Conservation (phyloP, 225 moss, liverwort and hornwort species). For the Lunularia cruciata region DNA sequence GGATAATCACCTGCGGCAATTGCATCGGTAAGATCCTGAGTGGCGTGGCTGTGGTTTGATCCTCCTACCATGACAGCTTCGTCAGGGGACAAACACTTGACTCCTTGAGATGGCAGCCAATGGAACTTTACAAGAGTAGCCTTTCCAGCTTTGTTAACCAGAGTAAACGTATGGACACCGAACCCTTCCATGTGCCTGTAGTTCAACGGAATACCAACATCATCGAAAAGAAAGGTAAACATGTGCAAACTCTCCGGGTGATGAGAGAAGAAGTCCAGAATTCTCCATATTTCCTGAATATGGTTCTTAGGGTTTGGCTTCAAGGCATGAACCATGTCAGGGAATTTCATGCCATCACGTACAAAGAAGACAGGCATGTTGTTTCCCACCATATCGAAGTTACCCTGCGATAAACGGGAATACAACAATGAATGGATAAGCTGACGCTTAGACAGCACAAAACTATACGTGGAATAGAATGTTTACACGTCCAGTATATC, state of each 20-base stretch:
- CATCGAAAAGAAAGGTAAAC: conserved; percentile 61
- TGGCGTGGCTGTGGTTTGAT: conserved; percentile 59
- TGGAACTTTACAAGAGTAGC: conserved; percentile 54
- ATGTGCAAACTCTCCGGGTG: conserved; percentile 56
- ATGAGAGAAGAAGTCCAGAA: conserved; percentile 58
- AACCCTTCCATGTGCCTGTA: conserved; percentile 64
- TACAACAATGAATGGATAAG: too few relatives aligned
- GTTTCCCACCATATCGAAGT: conserved; percentile 63
- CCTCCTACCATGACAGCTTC: conserved; percentile 56
- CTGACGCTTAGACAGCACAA: too few relatives aligned
- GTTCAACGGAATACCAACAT: conserved; percentile 55
- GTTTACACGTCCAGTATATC: too few relatives aligned
- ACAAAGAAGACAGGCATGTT: conserved; percentile 58
- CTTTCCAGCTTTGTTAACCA: conserved; percentile 58
- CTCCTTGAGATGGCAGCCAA: conserved; percentile 49
- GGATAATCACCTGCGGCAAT: conserved; percentile 57
- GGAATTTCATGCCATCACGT: conserved; percentile 60
- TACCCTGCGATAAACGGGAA: conserved; percentile 46
- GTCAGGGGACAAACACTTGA: conserved; percentile 43
- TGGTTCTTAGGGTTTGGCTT: conserved; percentile 62
- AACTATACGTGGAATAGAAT: too few relatives aligned
- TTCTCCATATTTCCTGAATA: conserved; percentile 53
- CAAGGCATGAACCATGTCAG: conserved; percentile 60
- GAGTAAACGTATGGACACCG: conserved; percentile 55
- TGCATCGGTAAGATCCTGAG: conserved; percentile 52